Evolutionary conservation across 345 rosid species (phyloP).

Genomic region (Citrus mangshanensis): DNA sequence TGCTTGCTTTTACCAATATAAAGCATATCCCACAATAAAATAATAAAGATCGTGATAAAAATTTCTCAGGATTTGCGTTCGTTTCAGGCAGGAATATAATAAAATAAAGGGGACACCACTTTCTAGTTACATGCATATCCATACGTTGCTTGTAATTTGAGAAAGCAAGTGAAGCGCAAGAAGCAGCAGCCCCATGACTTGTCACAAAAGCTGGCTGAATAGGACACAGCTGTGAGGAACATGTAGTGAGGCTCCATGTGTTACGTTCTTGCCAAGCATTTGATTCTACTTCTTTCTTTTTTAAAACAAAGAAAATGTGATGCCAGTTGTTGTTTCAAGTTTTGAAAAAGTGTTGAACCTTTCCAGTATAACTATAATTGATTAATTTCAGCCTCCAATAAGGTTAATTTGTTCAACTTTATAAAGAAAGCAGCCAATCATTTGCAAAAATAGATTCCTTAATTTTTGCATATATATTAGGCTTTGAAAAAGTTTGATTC

Average conservation of each 20-base stretch:
- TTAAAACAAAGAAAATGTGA: neutral
- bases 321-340: neutral
- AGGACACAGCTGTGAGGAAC: constrained; percentile 8
- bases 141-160: neutral
- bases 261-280: neutral
- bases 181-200: neutral
- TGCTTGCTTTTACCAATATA: neutral
- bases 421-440: neutral
- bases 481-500: neutral
- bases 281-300: neutral
- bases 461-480: neutral
- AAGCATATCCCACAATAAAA: neutral
- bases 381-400: neutral
- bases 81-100: neutral
- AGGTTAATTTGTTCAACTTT: neutral
- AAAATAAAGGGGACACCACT: neutral
- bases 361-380: neutral
- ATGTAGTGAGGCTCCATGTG: neutral
- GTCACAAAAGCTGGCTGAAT: neutral
- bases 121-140: neutral
- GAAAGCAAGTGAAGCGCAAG: neutral
- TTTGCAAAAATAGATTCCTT: neutral
- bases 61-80: neutral
- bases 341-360: neutral
- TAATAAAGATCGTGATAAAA: neutral